Conservation (phyloP, 2,329 filamentous ascomycete genomes). For the Ophiostoma australiae region DNA sequence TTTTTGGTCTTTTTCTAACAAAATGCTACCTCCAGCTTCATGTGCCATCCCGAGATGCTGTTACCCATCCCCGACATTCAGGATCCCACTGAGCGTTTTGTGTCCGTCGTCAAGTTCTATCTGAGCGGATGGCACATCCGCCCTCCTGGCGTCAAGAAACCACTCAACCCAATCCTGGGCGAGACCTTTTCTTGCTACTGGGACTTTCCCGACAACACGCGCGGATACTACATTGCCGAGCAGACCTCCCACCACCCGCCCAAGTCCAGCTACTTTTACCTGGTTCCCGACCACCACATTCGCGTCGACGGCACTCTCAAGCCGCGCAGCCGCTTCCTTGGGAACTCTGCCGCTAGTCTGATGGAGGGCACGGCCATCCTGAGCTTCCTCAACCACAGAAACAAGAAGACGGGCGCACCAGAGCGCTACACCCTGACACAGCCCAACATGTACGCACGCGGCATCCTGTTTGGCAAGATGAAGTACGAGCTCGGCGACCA, state of each 20-base stretch:
- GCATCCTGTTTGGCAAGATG: constrained; percentile 98
- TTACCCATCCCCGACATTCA: constrained; percentile 82
- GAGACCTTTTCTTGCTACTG: constrained; percentile 95
- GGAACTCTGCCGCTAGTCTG: constrained; percentile 93
- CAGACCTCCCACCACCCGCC: constrained; percentile 98
- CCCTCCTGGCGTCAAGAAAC: constrained; percentile 98
- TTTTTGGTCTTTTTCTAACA: neutral
- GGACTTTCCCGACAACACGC: constrained; percentile 79
- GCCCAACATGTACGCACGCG: constrained; percentile 97
- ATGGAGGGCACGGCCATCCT: constrained; percentile 96
- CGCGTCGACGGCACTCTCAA: constrained; percentile 94
- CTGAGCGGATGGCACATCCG: constrained; percentile 98
- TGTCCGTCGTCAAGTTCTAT: constrained; percentile 96
- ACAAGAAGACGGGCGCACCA: constrained; percentile 56
- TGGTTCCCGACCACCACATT: constrained; percentile 89
- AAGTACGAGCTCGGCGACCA: constrained; percentile 98
- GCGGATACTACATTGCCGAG: constrained; percentile 92
- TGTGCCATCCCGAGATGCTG: constrained; percentile 96
- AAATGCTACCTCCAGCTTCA: constrained; percentile 62
- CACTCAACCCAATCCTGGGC: constrained; percentile 90
- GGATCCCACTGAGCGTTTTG: constrained; percentile 82
- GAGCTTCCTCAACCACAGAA: constrained; percentile 71
- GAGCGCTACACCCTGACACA: constrained; percentile 94
- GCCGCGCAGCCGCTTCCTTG: constrained; percentile 88
- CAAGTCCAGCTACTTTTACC: constrained; percentile 98